Percentiles rank a stretch among this genome's conserved stretches.
Conservation (phyloP, 164 flowering plant genomes). For the Magnolia officinalis region DNA sequence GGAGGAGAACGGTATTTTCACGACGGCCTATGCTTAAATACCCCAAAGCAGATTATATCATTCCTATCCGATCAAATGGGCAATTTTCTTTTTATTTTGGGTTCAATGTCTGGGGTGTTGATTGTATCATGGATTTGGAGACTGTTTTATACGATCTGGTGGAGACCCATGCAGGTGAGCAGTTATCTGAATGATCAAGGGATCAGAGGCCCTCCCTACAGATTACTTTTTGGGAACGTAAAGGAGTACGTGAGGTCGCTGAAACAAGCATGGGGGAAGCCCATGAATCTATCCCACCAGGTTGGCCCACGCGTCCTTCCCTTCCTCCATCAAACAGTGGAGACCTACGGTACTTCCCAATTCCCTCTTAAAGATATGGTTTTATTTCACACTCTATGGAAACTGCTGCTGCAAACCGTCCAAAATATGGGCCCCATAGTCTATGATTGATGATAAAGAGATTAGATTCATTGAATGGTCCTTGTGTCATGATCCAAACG, state of each 20-base stretch:
- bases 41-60: slow-evolving; percentile 1
- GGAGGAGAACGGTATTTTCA: no score
- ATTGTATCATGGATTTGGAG: neutral
- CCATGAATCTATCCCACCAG: slow-evolving; percentile 18
- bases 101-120: neutral
- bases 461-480: no score
- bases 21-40: no score
- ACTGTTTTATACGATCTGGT: slow-evolving; percentile 7
- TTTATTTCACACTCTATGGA: no score
- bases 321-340: slow-evolving; percentile 3
- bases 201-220: slow-evolving; percentile 14
- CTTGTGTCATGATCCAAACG: no score
- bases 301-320: slow-evolving; percentile 21
- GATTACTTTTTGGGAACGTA: slow-evolving; percentile 8
- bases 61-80: neutral
- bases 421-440: no score
- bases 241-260: slow-evolving; percentile 1
- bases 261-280: slow-evolving; percentile 11
- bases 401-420: no score
- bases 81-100: neutral
- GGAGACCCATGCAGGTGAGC: slow-evolving; percentile 15
- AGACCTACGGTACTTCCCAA: slow-evolving; percentile 14
- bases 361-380: no score
- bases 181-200: slow-evolving; percentile 15
- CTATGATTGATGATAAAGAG: no score